A percentile compares a stretch with the other conserved stretches of the same genome.
phyloP scores from a whole-genome alignment of 1,284 basidiomycete species.

The Puccinia horiana region DNA sequence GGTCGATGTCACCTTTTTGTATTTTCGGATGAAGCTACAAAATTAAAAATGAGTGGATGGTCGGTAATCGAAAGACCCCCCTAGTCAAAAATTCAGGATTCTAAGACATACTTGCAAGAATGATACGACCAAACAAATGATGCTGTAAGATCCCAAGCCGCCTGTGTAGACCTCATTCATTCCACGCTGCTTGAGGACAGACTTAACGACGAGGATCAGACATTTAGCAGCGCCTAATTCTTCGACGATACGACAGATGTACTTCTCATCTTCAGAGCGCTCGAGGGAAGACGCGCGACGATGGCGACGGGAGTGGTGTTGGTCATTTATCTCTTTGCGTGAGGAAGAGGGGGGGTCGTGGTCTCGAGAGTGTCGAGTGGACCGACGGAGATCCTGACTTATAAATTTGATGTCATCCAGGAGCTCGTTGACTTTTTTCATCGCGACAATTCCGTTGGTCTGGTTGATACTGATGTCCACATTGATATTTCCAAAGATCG shows the following conservation, averaged over 20 bases:
- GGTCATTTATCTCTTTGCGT: neutral
- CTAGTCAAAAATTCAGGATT: neutral
- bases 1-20: conserved; percentile 80
- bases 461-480: conserved; percentile 59
- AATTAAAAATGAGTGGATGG: neutral
- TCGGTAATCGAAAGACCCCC: neutral
- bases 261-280: conserved; percentile 1
- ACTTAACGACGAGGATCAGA: conserved; percentile 83
- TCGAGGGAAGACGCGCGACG: neutral
- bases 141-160: conserved; percentile 89
- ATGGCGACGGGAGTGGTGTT: neutral
- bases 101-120: conserved; percentile 75
- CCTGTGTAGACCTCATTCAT: conserved; percentile 98
- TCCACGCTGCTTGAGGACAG: conserved; percentile 80
- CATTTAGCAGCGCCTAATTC: conserved; percentile 54
- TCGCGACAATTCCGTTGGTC: conserved; percentile 47
- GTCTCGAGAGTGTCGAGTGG: conserved; percentile 41
- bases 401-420: conserved; percentile 26
- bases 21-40: conserved; percentile 85
- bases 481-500: conserved; percentile 64
- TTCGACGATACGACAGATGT: conserved; percentile 29
- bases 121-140: conserved; percentile 87
- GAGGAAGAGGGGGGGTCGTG: neutral
- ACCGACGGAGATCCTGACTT: conserved; percentile 30
- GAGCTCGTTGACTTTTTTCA: conserved; percentile 32